Evolutionary conservation across 2,329 filamentous ascomycete species (phyloP).

Genomic region (Verticillium dahliae): DNA sequence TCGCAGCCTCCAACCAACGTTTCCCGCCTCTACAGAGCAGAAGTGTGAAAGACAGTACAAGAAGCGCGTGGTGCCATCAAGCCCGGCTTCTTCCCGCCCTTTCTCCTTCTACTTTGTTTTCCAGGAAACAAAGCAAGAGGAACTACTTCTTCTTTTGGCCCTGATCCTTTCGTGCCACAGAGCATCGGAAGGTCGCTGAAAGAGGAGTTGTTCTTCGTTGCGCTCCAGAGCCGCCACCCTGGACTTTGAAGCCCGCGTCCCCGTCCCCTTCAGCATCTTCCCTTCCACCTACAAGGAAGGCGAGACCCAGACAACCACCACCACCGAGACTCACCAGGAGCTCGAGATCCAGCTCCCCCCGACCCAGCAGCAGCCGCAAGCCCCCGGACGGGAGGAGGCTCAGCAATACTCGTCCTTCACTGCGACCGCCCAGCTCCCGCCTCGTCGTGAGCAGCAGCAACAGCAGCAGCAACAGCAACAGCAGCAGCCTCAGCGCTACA

Average conservation of each 20-base stretch:
- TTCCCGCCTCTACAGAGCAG: slow-evolving; percentile 8
- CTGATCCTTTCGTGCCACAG: slow-evolving; percentile 57
- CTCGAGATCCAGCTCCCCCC: slow-evolving; percentile 69
- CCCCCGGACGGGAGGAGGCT: slow-evolving; percentile 91
- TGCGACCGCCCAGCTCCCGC: slow-evolving; percentile 56
- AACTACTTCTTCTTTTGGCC: slow-evolving; percentile 45
- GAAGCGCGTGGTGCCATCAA: slow-evolving; percentile 12
- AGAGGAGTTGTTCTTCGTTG: slow-evolving; percentile 55
- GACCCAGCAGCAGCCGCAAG: slow-evolving; percentile 25
- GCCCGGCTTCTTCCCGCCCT: slow-evolving; percentile 23
- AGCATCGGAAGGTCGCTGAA: slow-evolving; percentile 51
- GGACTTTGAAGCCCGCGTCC: slow-evolving; percentile 99
- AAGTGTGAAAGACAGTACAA: slow-evolving; percentile 11
- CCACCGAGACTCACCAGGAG: slow-evolving; percentile 71
- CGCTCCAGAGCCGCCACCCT: slow-evolving; percentile 81
- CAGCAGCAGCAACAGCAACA: slow-evolving; percentile 31
- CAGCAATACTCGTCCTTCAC: slow-evolving; percentile 78
- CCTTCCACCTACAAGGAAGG: slow-evolving; percentile 85
- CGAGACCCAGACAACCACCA: slow-evolving; percentile 22
- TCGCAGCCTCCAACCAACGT: slow-evolving; percentile 6
- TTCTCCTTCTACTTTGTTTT: slow-evolving; percentile 43
- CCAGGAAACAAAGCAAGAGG: slow-evolving; percentile 57
- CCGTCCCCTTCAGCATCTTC: slow-evolving; percentile 99
- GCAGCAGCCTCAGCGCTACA: slow-evolving; percentile 43
- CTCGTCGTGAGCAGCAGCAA: slow-evolving; percentile 35